Evolutionary conservation across 495 filamentous ascomycete species (phyloP).

Genomic region (Melanomma pulvis-pyrius): DNA sequence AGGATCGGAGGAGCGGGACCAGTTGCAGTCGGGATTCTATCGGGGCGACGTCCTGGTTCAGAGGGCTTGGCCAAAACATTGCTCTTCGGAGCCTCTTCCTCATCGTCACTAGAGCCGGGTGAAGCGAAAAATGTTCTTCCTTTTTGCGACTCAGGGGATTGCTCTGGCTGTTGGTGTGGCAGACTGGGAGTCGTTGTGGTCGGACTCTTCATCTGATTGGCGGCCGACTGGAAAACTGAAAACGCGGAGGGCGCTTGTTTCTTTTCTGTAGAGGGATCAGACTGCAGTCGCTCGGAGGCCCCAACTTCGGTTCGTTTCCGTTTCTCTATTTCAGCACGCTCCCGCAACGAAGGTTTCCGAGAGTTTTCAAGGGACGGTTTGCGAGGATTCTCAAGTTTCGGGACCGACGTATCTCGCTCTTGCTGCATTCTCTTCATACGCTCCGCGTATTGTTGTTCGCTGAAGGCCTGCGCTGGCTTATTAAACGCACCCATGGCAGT

Average conservation of each 20-base stretch:
- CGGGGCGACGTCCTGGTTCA: constrained; percentile 18
- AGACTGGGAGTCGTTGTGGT: background rate
- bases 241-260: constrained; percentile 36
- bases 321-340: constrained; percentile 33
- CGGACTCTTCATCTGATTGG: constrained; percentile 38
- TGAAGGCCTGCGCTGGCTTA: constrained; percentile 72
- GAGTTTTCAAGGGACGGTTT: constrained; percentile 33
- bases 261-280: constrained; percentile 13
- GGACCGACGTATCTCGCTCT: constrained; percentile 56
- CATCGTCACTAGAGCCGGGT: constrained; percentile 34
- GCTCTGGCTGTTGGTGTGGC: constrained; percentile 10
- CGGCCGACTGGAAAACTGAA: constrained; percentile 45
- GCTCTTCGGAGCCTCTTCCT: constrained; percentile 23
- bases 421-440: constrained; percentile 78
- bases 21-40: constrained; percentile 27
- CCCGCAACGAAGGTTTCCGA: constrained; percentile 33
- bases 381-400: constrained; percentile 27
- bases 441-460: constrained; percentile 82
- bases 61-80: background rate
- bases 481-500: constrained; percentile 85
- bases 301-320: constrained; percentile 29
- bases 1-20: constrained; percentile 28
- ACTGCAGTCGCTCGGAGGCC: constrained; percentile 9
- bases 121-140: constrained; percentile 36
- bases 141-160: constrained; percentile 20